Evolutionary conservation across 1,139 yeast species (phyloP), one percentile per base, ranked within the genome.

Genomic region (Hyphopichia khmerensis): DNA sequence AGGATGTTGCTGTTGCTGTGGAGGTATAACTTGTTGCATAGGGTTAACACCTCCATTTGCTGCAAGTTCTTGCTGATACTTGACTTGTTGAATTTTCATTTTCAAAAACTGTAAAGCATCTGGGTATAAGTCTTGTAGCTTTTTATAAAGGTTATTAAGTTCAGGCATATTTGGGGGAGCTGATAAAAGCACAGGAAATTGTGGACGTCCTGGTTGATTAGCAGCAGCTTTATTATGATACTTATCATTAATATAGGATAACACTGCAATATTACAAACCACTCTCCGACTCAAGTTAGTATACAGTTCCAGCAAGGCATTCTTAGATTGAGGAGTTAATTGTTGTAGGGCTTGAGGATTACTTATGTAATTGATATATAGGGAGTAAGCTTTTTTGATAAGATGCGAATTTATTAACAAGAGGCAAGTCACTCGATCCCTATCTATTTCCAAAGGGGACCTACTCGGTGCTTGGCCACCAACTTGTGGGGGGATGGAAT

Each of bases 111-210:
- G 79, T 32, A 77, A 61, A 0, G 80, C 81, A 47, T 79, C 84
- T 0, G 82, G 82, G 48, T 79, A 79, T 35, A 79, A 55, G 41
- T 75, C 79, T 48, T 77, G 79, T 40, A 79, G 60, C 41, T 72
- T 62, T 31, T 65, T 60, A 53, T 79, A 79, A 40, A 75, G 64
- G 37, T 66, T 75, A 42, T 60, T 63, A 41, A 79, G 63, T 51
- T 78, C 84, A 0, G 82, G 80, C 68, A 79, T 69, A 40, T 78
- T 82, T 5, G 71, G 72, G 2, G 84, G 84, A 6, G 84, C 74
- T 3, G 77, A 65, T 48, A 79, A 67, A 38, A 79, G 73, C 31
- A 75, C 66, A 0, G 84, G 84, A 46, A 77, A 73, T 43, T 75
- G 62, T 39, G 73, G 57, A 52, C 69, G 58, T 55, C 69, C 58